Conservation (phyloP, 306 rosid species). For the Trifolium repens region DNA sequence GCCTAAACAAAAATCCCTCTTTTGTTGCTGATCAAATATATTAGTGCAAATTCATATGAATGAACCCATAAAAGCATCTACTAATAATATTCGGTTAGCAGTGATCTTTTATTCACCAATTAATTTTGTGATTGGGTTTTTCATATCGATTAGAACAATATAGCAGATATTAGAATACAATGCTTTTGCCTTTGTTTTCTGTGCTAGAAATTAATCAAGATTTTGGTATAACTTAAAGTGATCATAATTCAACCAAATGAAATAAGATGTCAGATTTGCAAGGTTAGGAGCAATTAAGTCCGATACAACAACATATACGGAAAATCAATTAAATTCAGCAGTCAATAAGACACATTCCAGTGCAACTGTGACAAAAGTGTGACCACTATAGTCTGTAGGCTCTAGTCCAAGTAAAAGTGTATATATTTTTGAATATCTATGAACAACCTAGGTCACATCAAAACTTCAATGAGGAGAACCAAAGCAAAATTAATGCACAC, state of each 20-base stretch:
- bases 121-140: background rate
- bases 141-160: background rate
- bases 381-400: background rate
- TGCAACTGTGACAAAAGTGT: slow-evolving; percentile 1
- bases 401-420: slow-evolving; percentile 3
- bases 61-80: background rate
- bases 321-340: slow-evolving; percentile 10
- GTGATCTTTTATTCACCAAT: background rate
- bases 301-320: background rate
- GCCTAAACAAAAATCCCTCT: background rate
- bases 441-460: background rate
- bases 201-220: background rate
- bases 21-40: background rate
- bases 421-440: background rate
- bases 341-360: background rate
- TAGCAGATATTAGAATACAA: background rate
- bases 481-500: background rate
- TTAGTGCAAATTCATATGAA: background rate
- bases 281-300: slow-evolving; percentile 9
- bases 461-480: slow-evolving; percentile 26
- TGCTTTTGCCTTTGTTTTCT: slow-evolving; percentile 4
- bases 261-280: slow-evolving; percentile 20
- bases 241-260: background rate
- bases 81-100: background rate
- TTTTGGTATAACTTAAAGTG: background rate